Base-by-base conservation (phyloP, 345 rosid genomes). In the Cardamine occulta region DNA sequence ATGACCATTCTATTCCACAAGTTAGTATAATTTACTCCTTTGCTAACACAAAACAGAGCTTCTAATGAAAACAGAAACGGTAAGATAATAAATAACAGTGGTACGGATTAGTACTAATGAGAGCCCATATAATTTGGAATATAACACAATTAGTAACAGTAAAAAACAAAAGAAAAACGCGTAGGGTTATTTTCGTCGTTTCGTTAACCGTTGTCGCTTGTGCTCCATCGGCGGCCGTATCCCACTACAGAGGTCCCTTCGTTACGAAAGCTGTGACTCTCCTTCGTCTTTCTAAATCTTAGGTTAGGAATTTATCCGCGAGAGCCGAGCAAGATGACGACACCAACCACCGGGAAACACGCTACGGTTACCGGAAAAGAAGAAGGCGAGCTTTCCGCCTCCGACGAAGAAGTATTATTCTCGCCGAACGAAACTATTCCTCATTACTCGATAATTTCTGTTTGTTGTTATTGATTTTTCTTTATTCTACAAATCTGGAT, bases 341-440 rank as follows among this genome's bases (percentile, higher is more conserved):
- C 70, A 24, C 58, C 45, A 81, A 72, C 28, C 78, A 76, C 56
- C 37, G 57, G 78, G 13, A 72, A 70, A 58, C 64, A 39, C 65
- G 17, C 28, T 42, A 57, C 60, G 56, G 52, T 29, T 14, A 11
- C 77, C 13, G 79, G 68, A 34, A 85, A 85, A 79, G 98, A 90
- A 85, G 98, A 90, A 85, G 98, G 96, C 83, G 95, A 93, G 78
- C 88, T 93, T 74, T 85, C 94, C 57, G 75, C 86, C 65, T 87
- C 96, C 59, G 90, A 86, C 66, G 85, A 78, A 66, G 91, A 82
- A 52, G 92, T 82, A 84, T 48, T 61, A 7, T 54, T 52, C 48
- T 74, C 34, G 8, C 53, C 23, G 31, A 28, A 31, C 52, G 58
- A 59, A 54, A 1, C 26, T 44, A 18, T 61, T 40, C 15, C 6